Percentiles rank a stretch among this genome's conserved stretches.
Evolutionary conservation across 164 flowering plant species (phyloP).

Genomic region (Chimonanthus praecox): DNA sequence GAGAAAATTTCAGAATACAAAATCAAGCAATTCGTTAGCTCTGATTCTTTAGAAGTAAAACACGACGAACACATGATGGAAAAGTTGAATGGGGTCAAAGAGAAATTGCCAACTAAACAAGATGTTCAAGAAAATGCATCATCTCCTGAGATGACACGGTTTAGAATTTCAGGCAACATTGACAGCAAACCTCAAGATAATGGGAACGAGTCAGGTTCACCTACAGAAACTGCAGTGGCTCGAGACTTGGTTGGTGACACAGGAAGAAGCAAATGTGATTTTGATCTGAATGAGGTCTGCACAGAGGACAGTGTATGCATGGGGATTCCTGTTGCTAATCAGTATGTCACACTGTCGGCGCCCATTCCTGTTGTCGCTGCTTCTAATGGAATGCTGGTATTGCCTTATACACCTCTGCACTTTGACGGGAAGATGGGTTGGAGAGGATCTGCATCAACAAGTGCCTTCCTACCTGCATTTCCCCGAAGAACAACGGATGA

Average conservation of each 20-base stretch:
- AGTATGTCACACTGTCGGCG: slow-evolving; percentile 27
- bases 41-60: slow-evolving; percentile 45
- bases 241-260: slow-evolving; percentile 31
- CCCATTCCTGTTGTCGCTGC: slow-evolving; percentile 54
- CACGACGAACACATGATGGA: slow-evolving; percentile 22
- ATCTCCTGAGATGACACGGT: slow-evolving; percentile 20
- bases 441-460: slow-evolving; percentile 74
- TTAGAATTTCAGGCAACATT: slow-evolving; percentile 17
- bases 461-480: slow-evolving; percentile 83
- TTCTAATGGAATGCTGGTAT: slow-evolving; percentile 51
- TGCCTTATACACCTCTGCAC: slow-evolving; percentile 48
- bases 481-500: slow-evolving; percentile 47
- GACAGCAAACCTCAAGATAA: slow-evolving; percentile 25
- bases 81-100: slow-evolving; percentile 7
- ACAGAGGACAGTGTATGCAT: slow-evolving; percentile 45
- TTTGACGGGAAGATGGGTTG: slow-evolving; percentile 74
- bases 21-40: slow-evolving; percentile 36
- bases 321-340: slow-evolving; percentile 4
- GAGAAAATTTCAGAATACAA: slow-evolving; percentile 43
- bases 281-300: slow-evolving; percentile 58
- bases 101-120: slow-evolving; percentile 23
- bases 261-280: slow-evolving; percentile 33
- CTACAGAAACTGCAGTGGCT: slow-evolving; percentile 42
- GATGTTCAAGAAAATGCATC: slow-evolving; percentile 26
- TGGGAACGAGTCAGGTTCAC: slow-evolving; percentile 31